Conservation (phyloP, 345 rosid species). For the Boechera divaricarpa region DNA sequence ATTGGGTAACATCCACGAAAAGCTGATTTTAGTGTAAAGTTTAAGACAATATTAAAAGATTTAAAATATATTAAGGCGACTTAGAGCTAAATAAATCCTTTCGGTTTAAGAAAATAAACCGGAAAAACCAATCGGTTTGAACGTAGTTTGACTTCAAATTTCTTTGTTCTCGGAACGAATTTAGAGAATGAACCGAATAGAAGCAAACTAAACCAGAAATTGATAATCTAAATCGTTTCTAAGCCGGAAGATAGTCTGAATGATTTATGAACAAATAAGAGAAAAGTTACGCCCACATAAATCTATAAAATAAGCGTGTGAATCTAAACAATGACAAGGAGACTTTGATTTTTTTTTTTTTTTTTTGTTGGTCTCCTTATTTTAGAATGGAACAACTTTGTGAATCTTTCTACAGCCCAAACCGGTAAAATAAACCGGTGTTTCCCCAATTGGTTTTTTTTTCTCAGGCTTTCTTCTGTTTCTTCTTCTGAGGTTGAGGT, state of each 20-base stretch:
- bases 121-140: background rate
- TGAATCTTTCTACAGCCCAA: constrained; percentile 33
- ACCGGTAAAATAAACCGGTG: constrained; percentile 27
- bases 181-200: background rate
- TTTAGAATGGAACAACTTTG: constrained; percentile 10
- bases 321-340: constrained; percentile 33
- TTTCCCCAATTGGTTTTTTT: background rate
- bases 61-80: background rate
- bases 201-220: constrained; percentile 18
- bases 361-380: constrained; percentile 10
- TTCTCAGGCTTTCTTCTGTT: constrained; percentile 66
- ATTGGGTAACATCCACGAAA: constrained; percentile 36
- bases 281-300: background rate
- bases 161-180: background rate
- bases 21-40: constrained; percentile 40
- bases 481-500: constrained; percentile 46
- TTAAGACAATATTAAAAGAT: background rate
- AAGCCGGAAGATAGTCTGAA: constrained; percentile 10
- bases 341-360: background rate
- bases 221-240: background rate
- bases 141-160: no score
- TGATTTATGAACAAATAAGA: constrained; percentile 27
- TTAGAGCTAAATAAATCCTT: background rate
- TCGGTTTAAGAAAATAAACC: constrained; percentile 8
- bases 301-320: background rate